These are phyloP conservation scores for Litchi chinensis DNA, from an alignment of 345 rosid species.

Conservation along the genomic window DNA sequence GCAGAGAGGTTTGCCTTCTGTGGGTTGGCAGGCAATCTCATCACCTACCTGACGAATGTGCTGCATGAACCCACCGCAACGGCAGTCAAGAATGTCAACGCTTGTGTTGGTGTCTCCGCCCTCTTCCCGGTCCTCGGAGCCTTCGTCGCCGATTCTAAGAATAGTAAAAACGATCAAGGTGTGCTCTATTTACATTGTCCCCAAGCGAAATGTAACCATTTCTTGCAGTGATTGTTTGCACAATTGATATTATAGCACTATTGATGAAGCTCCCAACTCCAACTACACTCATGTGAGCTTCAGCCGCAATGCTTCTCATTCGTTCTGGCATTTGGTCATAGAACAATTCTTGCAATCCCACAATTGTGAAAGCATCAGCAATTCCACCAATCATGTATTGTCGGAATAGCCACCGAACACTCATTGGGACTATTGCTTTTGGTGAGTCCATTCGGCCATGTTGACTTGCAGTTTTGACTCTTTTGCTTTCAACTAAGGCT, in stretches of 20 bases:
- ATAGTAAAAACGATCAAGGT: constrained; percentile 59
- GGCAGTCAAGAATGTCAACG: constrained; percentile 71
- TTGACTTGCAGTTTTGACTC: constrained; percentile 52
- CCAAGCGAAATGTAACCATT: constrained; percentile 54
- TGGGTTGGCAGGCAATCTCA: constrained; percentile 79
- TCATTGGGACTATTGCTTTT: constrained; percentile 61
- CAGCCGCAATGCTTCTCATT: constrained; percentile 89
- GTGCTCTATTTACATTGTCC: constrained; percentile 65
- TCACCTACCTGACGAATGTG: constrained; percentile 69
- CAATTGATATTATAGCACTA: constrained; percentile 51
- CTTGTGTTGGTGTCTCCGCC: constrained; percentile 82
- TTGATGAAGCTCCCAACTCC: constrained; percentile 84
- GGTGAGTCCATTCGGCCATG: constrained; percentile 61
- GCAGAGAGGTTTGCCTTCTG: constrained; percentile 83
- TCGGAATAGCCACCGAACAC: constrained; percentile 79
- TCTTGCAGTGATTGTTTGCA: constrained; percentile 49
- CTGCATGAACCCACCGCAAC: constrained; percentile 57
- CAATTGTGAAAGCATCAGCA: constrained; percentile 64
- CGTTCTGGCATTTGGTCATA: constrained; percentile 85
- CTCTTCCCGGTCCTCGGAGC: constrained; percentile 82
- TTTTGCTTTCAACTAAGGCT: constrained; percentile 62
- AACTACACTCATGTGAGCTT: constrained; percentile 56
- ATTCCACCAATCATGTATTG: constrained; percentile 66
- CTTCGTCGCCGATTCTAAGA: constrained; percentile 66
- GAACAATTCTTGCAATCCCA: constrained; percentile 86